Conservation (phyloP, 345 rosid genomes). For the Cochlearia excelsa region DNA sequence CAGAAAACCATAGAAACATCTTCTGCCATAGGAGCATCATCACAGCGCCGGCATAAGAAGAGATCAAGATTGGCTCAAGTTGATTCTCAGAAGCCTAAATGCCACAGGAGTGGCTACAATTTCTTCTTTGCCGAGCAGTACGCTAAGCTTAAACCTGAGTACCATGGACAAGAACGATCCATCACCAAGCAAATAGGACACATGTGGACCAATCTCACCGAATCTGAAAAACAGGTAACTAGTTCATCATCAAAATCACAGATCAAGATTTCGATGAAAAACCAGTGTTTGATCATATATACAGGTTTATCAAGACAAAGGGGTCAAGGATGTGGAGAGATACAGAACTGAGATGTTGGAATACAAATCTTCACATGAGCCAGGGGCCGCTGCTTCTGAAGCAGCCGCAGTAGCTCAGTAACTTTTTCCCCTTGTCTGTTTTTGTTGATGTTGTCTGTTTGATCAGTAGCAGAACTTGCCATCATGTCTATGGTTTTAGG, state of each 20-base stretch:
- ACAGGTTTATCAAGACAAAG: slow-evolving; percentile 74
- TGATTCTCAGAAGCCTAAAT: slow-evolving; percentile 64
- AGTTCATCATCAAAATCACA: neutral
- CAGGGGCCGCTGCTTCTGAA: slow-evolving; percentile 62
- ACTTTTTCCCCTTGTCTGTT: neutral
- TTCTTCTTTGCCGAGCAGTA: slow-evolving; percentile 69
- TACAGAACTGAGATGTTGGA: slow-evolving; percentile 66
- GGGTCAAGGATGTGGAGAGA: slow-evolving; percentile 69
- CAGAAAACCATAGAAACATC: slow-evolving; percentile 26
- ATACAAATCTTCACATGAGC: slow-evolving; percentile 46
- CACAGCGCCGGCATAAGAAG: slow-evolving; percentile 47
- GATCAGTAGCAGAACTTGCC: neutral
- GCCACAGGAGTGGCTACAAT: slow-evolving; percentile 75
- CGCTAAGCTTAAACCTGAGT: slow-evolving; percentile 56
- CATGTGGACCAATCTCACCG: slow-evolving; percentile 65
- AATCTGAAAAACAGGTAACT: slow-evolving; percentile 67
- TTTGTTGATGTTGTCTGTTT: slow-evolving; percentile 22
- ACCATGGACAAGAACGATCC: slow-evolving; percentile 45
- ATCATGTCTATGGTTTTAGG: slow-evolving; percentile 26
- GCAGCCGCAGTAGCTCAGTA: slow-evolving; percentile 39
- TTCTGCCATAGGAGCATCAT: slow-evolving; percentile 8
- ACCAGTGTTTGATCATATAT: too few relatives aligned
- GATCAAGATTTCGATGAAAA: too few relatives aligned
- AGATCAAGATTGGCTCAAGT: slow-evolving; percentile 45
- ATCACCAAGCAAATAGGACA: slow-evolving; percentile 66